phyloP scores from a whole-genome alignment of 1,284 basidiomycete species.

The Macrocystidia cucumis region DNA sequence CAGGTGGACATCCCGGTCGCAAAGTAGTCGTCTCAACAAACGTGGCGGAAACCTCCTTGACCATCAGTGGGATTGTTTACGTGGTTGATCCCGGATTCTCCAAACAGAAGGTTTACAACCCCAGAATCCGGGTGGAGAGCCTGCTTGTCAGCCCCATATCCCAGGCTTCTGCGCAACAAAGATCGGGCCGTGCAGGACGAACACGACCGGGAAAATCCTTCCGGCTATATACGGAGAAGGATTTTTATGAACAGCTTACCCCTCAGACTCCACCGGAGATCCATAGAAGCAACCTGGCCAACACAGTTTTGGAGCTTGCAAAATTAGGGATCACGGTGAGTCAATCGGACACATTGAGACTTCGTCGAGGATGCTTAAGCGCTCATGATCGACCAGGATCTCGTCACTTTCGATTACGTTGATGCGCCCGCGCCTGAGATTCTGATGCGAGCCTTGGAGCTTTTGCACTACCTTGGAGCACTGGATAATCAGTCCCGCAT shows the following conservation, averaged over 20 bases:
- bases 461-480: slow-evolving; percentile 89
- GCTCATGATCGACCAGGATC: slow-evolving; percentile 45
- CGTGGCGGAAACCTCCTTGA: slow-evolving; percentile 96
- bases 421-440: slow-evolving; percentile 97
- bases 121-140: slow-evolving; percentile 92
- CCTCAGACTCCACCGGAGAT: slow-evolving; percentile 98
- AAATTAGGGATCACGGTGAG: slow-evolving; percentile 82
- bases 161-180: slow-evolving; percentile 93
- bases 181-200: slow-evolving; percentile 94
- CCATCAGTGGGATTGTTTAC: slow-evolving; percentile 98
- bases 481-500: slow-evolving; percentile 95
- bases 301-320: slow-evolving; percentile 90
- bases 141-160: slow-evolving; percentile 93
- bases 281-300: slow-evolving; percentile 85
- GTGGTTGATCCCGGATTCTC: slow-evolving; percentile 98
- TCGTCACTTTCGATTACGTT: slow-evolving; percentile 93
- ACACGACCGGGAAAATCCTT: slow-evolving; percentile 98
- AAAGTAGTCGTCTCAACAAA: slow-evolving; percentile 97
- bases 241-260: slow-evolving; percentile 93
- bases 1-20: slow-evolving; percentile 77
- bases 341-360: too few species aligned
- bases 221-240: slow-evolving; percentile 94
- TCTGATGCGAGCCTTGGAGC: slow-evolving; percentile 94
- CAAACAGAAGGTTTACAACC: slow-evolving; percentile 97
- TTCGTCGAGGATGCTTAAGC: slow-evolving; percentile 70